A percentile compares a stretch with the other conserved stretches of the same genome.
These are phyloP conservation scores for Dactylellina leptospora DNA, from an alignment of 2,329 filamentous ascomycete species.

Conservation along the genomic window DNA sequence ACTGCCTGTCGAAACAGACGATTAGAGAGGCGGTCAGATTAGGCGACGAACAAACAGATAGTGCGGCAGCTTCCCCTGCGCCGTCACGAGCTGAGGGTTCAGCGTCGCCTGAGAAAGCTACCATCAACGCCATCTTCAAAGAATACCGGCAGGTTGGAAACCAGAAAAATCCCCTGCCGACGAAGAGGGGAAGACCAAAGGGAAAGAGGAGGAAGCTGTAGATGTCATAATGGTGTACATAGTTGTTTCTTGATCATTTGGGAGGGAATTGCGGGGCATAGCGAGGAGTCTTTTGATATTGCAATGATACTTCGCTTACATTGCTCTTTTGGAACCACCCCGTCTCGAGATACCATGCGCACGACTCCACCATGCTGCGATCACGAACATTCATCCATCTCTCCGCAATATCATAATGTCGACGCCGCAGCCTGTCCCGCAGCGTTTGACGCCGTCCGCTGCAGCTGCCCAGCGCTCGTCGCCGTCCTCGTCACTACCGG, in stretches of 20 bases:
- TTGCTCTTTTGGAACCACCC: slow-evolving; percentile 10
- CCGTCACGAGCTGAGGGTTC: neutral
- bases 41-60: slow-evolving; percentile 20
- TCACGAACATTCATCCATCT: no score
- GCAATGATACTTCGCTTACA: slow-evolving; percentile 3
- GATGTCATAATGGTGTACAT: slow-evolving; percentile 1
- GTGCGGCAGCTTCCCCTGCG: neutral
- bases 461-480: slow-evolving; percentile 11
- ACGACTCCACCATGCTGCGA: no score
- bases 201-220: slow-evolving; percentile 40
- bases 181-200: slow-evolving; percentile 26
- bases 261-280: neutral
- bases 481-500: slow-evolving; percentile 7
- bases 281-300: slow-evolving; percentile 6
- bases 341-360: slow-evolving; percentile 16
- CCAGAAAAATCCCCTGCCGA: slow-evolving; percentile 38
- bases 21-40: slow-evolving; percentile 83
- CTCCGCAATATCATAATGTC: slow-evolving; percentile 18
- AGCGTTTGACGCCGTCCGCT: slow-evolving; percentile 24
- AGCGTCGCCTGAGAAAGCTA: slow-evolving; percentile 35
- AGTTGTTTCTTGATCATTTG: neutral
- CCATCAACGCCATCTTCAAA: slow-evolving; percentile 38
- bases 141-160: slow-evolving; percentile 33
- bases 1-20: slow-evolving; percentile 83
- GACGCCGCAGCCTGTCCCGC: slow-evolving; percentile 36